A percentile compares a stretch with the other conserved stretches of the same genome.
phyloP scores from a whole-genome alignment of 1,284 basidiomycete genomes.

The Peniophora sp. region DNA sequence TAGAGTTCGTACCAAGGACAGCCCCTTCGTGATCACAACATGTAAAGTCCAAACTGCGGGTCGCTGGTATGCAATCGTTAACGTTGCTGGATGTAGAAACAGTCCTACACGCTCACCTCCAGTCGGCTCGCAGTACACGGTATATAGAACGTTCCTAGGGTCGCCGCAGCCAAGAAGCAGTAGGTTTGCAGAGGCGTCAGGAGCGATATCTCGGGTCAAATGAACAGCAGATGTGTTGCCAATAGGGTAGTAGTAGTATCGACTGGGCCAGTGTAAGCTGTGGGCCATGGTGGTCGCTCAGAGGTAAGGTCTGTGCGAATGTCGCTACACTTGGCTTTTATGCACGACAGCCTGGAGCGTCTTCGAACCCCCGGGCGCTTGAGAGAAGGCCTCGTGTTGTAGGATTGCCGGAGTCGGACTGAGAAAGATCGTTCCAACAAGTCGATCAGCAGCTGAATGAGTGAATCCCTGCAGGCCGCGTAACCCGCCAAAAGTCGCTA shows the following conservation, averaged over 20 bases:
- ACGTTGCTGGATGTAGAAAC: constrained; percentile 17
- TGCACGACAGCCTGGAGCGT: too few species aligned
- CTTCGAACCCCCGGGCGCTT: too few species aligned
- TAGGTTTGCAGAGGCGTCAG: constrained; percentile 35
- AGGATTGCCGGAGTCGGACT: too few species aligned
- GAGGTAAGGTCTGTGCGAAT: too few species aligned
- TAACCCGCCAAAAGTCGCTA: too few species aligned
- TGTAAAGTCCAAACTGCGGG: constrained; percentile 44
- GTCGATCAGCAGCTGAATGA: too few species aligned
- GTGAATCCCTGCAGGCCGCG: too few species aligned
- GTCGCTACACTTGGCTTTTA: too few species aligned
- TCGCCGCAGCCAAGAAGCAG: constrained; percentile 55
- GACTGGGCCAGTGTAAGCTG: constrained; percentile 27
- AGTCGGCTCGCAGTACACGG: constrained; percentile 18
- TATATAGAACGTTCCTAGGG: constrained; percentile 46
- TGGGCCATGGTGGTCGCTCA: too few species aligned
- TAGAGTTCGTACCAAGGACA: constrained; percentile 34
- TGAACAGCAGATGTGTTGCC: constrained; percentile 47
- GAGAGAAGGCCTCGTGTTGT: too few species aligned
- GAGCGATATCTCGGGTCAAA: constrained; percentile 38
- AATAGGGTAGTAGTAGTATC: constrained; percentile 42
- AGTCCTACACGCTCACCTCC: constrained; percentile 2
- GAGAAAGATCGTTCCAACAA: too few species aligned
- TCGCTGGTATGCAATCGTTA: too few species aligned
- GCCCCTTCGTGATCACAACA: constrained; percentile 54